Percentiles rank a stretch among this genome's conserved stretches.
Conservation (phyloP, 495 filamentous ascomycete genomes). For the Penicillium macrosclerotiorum region DNA sequence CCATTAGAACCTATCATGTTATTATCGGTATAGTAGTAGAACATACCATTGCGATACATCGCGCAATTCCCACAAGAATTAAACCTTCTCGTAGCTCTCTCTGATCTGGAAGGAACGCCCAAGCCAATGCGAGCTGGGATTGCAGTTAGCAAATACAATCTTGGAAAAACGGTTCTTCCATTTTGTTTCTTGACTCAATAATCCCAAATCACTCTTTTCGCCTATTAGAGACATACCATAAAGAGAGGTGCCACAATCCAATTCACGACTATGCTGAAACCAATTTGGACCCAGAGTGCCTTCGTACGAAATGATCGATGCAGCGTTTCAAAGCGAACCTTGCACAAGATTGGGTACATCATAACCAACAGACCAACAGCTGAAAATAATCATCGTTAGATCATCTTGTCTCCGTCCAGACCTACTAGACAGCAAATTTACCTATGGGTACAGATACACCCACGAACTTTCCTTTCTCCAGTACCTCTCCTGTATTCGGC, state of each 20-base stretch:
- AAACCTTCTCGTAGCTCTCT: conserved; percentile 64
- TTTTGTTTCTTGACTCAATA: no score
- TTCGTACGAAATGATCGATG: conserved; percentile 62
- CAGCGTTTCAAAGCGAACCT: conserved; percentile 78
- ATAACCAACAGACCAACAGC: conserved; percentile 81
- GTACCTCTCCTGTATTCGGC: conserved; percentile 51
- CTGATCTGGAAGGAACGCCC: conserved; percentile 78
- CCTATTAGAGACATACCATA: conserved; percentile 58
- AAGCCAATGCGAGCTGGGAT: conserved; percentile 57
- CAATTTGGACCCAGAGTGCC: conserved; percentile 75
- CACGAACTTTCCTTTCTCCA: conserved; percentile 70
- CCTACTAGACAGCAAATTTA: conserved; percentile 30
- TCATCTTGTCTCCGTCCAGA: no score
- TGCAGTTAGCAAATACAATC: neutral
- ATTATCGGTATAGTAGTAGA: neutral
- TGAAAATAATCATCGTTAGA: no score
- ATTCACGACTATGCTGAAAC: conserved; percentile 76
- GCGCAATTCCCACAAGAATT: conserved; percentile 70
- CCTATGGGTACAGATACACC: conserved; percentile 76
- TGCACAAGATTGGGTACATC: conserved; percentile 95
- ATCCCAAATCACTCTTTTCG: neutral
- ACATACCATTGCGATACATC: conserved; percentile 78
- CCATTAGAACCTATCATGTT: neutral
- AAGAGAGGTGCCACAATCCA: conserved; percentile 85
- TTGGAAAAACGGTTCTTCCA: no score